Evolutionary conservation across 805 yeast species (phyloP), one percentile per base, ranked within the genome.

Genomic region (Ogataea angusta): DNA sequence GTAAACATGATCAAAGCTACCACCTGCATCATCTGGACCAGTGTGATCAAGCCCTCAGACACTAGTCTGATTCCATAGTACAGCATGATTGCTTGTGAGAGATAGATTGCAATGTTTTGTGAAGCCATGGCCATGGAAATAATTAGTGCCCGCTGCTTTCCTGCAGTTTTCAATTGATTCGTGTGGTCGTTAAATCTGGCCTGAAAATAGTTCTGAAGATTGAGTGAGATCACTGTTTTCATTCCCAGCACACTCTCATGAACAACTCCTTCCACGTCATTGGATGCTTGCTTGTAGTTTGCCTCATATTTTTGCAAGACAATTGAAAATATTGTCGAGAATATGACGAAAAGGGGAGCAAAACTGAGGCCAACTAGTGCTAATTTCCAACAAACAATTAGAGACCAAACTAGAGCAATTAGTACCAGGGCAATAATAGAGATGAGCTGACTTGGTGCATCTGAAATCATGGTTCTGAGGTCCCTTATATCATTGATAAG

Each of bases 401-500:
- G 46, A 0, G 96, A 80, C 97, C 97, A 93, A 6, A 78, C 65
- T 4, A 81, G 46, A 4, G 96, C 95, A 19, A 79, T 61, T 0
- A 67, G 27, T 0, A 83, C 65, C 34, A 88, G 69, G 0, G 78
- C 65, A 2, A 75, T 36, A 28, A 85, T 70, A 9, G 82, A 74
- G 1, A 78, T 50, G 0, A 78, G 30, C 0, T 81, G 71, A 8
- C 80, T 68, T 22, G 86, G 56, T 47, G 83, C 80, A 30, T 79
- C 79, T 0, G 86, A 70, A 1, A 86, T 71, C 26, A 90, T 62
- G 0, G 69, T 62, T 45, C 96, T 70, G 44, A 86, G 62, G 52
- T 88, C 95, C 51, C 96, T 78, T 0, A 86, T 62, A 57, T 93
- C 97, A 56, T 86, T 88, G 72, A 90, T 67, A 3, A 91, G 49